Percentiles rank a stretch among this genome's conserved stretches.
These are phyloP conservation scores for Escallonia rubra DNA, from an alignment of 129 eudicot species.

Conservation along the genomic window DNA sequence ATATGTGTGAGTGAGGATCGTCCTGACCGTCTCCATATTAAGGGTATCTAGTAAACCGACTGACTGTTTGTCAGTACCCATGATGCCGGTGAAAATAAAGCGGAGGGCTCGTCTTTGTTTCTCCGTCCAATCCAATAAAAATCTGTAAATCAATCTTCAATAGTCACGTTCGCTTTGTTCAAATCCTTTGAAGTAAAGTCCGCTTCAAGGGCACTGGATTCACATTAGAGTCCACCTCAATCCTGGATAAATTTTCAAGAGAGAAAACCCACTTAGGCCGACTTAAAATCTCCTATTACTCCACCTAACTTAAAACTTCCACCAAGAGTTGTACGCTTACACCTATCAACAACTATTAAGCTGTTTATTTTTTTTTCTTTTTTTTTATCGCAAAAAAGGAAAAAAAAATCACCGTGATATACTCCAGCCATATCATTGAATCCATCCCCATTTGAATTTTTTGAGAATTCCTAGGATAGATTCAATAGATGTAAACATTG, in stretches of 20 bases:
- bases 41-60: constrained; percentile 63
- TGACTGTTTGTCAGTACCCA: constrained; percentile 59
- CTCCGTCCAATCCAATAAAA: neutral
- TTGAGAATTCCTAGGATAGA: too few species aligned
- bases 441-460: too few species aligned
- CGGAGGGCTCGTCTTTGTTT: neutral
- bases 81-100: neutral
- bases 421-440: too few species aligned
- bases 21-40: constrained; percentile 84
- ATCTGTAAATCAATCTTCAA: too few species aligned
- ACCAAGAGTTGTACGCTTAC: neutral
- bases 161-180: neutral
- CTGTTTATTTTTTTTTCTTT: too few species aligned
- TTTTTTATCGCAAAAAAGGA: neutral
- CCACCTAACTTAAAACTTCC: neutral
- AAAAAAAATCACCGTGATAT: neutral
- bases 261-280: neutral
- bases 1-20: constrained; percentile 73
- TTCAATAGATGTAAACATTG: too few species aligned
- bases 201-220: constrained; percentile 8
- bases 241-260: constrained; percentile 15
- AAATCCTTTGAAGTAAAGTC: constrained; percentile 7
- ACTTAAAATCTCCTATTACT: neutral
- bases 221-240: constrained; percentile 18
- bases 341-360: neutral